Conservation (phyloP, 257 asterid genomes). For the Penstemon barbatus region DNA sequence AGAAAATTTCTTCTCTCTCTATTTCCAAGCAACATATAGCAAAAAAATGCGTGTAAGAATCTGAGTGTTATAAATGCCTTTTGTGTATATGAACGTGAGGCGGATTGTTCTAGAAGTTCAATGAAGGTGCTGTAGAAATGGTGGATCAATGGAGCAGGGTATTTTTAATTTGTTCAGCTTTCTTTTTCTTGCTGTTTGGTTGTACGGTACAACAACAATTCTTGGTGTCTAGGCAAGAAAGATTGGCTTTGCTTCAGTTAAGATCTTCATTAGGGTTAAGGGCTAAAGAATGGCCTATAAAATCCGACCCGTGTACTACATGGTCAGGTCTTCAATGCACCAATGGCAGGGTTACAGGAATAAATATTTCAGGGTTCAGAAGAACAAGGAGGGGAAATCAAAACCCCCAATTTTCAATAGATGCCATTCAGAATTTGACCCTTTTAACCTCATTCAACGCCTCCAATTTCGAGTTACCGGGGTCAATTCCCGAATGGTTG, state of each 20-base stretch:
- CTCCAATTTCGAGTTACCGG: slow-evolving; percentile 54
- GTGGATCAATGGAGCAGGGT: slow-evolving; percentile 55
- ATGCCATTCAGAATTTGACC: slow-evolving; percentile 48
- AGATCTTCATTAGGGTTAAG: slow-evolving; percentile 69
- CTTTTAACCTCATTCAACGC: slow-evolving; percentile 50
- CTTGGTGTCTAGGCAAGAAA: slow-evolving; percentile 36
- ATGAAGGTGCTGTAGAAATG: slow-evolving; percentile 71
- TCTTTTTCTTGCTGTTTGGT: slow-evolving; percentile 39
- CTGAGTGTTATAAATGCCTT: neutral
- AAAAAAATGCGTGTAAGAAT: slow-evolving; percentile 37
- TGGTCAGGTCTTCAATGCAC: slow-evolving; percentile 54
- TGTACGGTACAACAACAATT: slow-evolving; percentile 29
- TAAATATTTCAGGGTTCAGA: slow-evolving; percentile 56
- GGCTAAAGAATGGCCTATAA: slow-evolving; percentile 58
- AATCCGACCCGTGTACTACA: slow-evolving; percentile 47
- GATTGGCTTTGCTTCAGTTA: slow-evolving; percentile 51
- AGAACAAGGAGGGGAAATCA: slow-evolving; percentile 47
- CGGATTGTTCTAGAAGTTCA: slow-evolving; percentile 48
- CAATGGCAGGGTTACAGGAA: slow-evolving; percentile 48
- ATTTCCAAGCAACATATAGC: slow-evolving; percentile 19
- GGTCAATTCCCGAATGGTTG: slow-evolving; percentile 54
- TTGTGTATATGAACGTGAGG: slow-evolving; percentile 35
- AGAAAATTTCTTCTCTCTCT: neutral
- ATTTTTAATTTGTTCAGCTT: slow-evolving; percentile 36
- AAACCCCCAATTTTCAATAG: slow-evolving; percentile 54